Evolutionary conservation across 495 filamentous ascomycete species (phyloP).

Genomic region (Penicillium taxi): DNA sequence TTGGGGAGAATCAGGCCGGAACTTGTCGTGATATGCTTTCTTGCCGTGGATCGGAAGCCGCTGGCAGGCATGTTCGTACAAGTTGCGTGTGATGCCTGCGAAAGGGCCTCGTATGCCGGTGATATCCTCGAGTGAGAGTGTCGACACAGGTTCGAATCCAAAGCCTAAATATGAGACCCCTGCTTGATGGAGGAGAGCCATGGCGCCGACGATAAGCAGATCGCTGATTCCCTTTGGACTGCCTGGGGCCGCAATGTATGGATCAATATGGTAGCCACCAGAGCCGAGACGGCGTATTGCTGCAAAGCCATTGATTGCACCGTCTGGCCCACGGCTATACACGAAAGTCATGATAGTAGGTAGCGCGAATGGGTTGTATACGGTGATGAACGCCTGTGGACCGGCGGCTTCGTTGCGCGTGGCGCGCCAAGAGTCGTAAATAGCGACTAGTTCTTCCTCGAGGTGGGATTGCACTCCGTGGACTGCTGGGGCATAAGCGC

Average conservation of each 20-base stretch:
- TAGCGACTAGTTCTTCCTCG: slow-evolving; percentile 22
- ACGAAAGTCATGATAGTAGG: slow-evolving; percentile 37
- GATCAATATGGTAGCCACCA: slow-evolving; percentile 37
- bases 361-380: slow-evolving; percentile 36
- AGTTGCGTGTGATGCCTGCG: slow-evolving; percentile 18
- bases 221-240: slow-evolving; percentile 34
- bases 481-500: slow-evolving; percentile 26
- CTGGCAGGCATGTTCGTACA: slow-evolving; percentile 24
- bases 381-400: slow-evolving; percentile 36
- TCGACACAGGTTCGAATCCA: slow-evolving; percentile 31
- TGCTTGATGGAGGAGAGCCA: slow-evolving; percentile 27
- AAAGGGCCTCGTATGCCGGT: slow-evolving; percentile 19
- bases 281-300: slow-evolving; percentile 31
- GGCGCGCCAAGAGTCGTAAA: slow-evolving; percentile 36
- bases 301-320: slow-evolving; percentile 30
- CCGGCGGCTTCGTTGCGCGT: slow-evolving; percentile 21
- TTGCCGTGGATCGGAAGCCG: slow-evolving; percentile 33
- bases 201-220: slow-evolving; percentile 28
- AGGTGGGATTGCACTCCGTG: slow-evolving; percentile 20
- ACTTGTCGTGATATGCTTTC: slow-evolving; percentile 39
- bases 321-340: slow-evolving; percentile 27
- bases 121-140: slow-evolving; percentile 19
- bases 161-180: slow-evolving; percentile 32
- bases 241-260: slow-evolving; percentile 31
- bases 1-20: slow-evolving; percentile 25